phyloP scores from a whole-genome alignment of 2,329 filamentous ascomycete genomes.

The Aspergillus hortae region DNA sequence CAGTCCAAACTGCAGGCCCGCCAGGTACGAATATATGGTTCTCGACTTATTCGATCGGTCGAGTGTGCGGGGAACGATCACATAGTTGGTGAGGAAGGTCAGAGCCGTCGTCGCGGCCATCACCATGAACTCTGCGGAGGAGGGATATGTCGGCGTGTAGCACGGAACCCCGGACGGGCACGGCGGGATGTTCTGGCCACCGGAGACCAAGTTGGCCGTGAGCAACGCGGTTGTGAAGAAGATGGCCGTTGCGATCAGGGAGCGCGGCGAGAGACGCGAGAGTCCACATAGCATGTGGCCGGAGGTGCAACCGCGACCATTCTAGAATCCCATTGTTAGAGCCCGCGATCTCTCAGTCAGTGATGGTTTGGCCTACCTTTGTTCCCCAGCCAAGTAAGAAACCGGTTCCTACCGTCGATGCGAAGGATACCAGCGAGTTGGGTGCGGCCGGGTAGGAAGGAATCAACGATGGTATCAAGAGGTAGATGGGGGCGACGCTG shows the following conservation, averaged over 20 bases:
- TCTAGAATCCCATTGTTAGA: conserved; percentile 24
- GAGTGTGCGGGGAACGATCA: conserved; percentile 31
- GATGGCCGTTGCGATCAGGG: conserved; percentile 43
- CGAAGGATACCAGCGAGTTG: conserved; percentile 30
- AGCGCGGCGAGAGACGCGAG: conserved; percentile 48
- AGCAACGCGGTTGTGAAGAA: conserved; percentile 46
- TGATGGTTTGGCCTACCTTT: conserved; percentile 38
- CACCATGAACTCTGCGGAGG: conserved; percentile 30
- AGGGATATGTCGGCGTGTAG: conserved; percentile 46
- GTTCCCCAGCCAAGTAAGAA: conserved; percentile 51
- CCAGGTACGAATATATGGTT: conserved; percentile 40
- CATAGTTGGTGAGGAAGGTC: conserved; percentile 27
- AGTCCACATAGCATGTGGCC: conserved; percentile 56
- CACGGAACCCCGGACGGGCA: conserved; percentile 41
- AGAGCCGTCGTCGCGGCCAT: conserved; percentile 31
- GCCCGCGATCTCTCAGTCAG: not conserved
- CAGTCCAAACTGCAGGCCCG: conserved; percentile 50
- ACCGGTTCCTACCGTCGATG: conserved; percentile 41
- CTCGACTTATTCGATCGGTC: conserved; percentile 29
- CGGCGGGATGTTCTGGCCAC: conserved; percentile 36
- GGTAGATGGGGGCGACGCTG: conserved; percentile 41
- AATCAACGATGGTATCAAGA: conserved; percentile 43
- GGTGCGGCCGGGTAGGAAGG: conserved; percentile 41
- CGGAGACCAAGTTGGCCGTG: conserved; percentile 36
- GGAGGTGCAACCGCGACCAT: conserved; percentile 51